Percentiles rank a stretch among this genome's conserved stretches.
Conservation (phyloP, 441 rosid species). For the Francoa sonchifolia region DNA sequence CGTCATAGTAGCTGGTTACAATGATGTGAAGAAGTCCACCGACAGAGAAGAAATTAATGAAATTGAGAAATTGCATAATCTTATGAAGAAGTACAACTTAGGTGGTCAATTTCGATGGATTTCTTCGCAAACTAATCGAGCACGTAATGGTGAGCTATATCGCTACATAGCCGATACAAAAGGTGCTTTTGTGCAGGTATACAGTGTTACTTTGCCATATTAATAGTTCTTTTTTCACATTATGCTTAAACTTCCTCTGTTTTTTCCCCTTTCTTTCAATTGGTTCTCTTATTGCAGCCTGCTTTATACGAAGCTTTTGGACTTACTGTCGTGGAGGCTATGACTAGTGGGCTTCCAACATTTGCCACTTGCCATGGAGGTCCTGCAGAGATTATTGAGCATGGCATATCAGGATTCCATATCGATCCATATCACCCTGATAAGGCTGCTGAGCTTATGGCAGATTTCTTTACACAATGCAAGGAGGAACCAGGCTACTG, state of each 20-base stretch:
- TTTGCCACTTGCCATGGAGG: conserved; percentile 91
- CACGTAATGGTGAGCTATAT: conserved; percentile 89
- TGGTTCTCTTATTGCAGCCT: conserved; percentile 35
- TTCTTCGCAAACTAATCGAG: conserved; percentile 73
- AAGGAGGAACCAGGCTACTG: conserved; percentile 64
- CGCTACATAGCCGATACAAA: conserved; percentile 74
- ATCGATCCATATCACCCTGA: conserved; percentile 88
- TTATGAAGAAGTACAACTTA: conserved; percentile 47
- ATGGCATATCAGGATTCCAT: conserved; percentile 76
- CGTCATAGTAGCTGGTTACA: conserved; percentile 75
- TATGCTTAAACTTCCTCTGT: neutral
- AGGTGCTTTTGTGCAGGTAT: conserved; percentile 86
- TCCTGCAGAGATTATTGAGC: conserved; percentile 82
- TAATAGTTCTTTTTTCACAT: neutral
- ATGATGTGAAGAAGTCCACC: conserved; percentile 57
- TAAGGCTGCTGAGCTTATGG: conserved; percentile 47
- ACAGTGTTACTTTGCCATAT: neutral
- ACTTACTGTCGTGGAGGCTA: conserved; percentile 85
- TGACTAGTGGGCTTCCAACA: conserved; percentile 92
- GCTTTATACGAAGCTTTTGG: conserved; percentile 97
- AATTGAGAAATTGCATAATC: conserved; percentile 72
- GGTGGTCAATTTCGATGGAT: conserved; percentile 89
- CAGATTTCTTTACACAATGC: conserved; percentile 49
- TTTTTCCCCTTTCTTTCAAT: neutral
- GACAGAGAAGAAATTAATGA: conserved; percentile 84